Evolutionary conservation across 495 filamentous ascomycete species (phyloP), one percentile per base, ranked within the genome.

Genomic region (Penicillium lividum): DNA sequence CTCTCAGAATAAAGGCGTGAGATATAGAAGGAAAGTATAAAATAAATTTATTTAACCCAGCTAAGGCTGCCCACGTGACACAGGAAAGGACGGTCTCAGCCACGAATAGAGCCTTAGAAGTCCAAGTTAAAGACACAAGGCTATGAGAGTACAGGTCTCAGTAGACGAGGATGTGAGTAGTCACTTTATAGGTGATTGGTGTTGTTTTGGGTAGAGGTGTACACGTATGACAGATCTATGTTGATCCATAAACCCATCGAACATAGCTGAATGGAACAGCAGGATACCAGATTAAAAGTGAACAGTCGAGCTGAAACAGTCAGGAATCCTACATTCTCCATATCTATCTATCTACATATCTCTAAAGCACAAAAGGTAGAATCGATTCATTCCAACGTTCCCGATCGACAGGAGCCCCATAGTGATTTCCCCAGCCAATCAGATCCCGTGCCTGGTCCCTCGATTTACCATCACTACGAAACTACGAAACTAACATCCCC

Each of bases 361-460:
- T 22, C 2, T 22, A 22, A 33, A 33, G 3, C 31, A 33, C 31
- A 3, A 33, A 7, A 33, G 31, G 33, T 36, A 36, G 13, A 62
- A 42, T 54, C 49, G 51, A 34, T 48, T 51, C 60, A 61, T 64
- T 64, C 58, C 55, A 57, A 57, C 30, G 52, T 57, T 50, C 51
- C 51, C 54, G 64, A 64, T 67, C 65, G 57, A 68, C 62, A 53
- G 57, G 64, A 51, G 38, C 45, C 53, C 63, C 56, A 50, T 56
- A 52, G 36, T 36, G 18, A 18, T 33, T 18, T 50, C 15, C 28
- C 8, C 36, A 34, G 29, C 67, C 64, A 69, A 69, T 69, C 67
- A 69, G 34, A 40, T 38, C 22, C 46, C 34, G 67, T 69, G 51
- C 64, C 61, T 67, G 61, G 50, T 51, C 54, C 53, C 54, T 60